A percentile compares a stretch with the other conserved stretches of the same genome.
These are phyloP conservation scores for Salix brachista DNA, from an alignment of 345 rosid species.

Conservation along the genomic window DNA sequence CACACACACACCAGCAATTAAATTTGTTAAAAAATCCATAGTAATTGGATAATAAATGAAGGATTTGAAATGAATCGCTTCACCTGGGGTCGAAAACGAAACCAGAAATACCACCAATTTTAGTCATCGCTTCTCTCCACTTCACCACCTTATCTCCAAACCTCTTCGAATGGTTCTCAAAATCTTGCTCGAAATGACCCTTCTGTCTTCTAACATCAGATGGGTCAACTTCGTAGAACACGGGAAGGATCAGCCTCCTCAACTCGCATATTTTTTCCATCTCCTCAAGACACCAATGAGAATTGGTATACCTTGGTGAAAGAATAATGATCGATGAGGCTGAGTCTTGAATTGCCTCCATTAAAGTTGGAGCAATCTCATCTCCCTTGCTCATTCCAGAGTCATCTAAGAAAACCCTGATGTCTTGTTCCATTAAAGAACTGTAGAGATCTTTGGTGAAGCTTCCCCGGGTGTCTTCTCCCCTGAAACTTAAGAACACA, in stretches of 20 bases:
- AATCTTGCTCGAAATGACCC: conserved; percentile 31
- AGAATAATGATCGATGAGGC: conserved; percentile 43
- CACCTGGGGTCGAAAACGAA: conserved; percentile 9
- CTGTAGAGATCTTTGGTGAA: conserved; percentile 29
- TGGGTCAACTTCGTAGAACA: conserved; percentile 46
- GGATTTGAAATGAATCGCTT: no score
- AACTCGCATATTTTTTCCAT: conserved; percentile 39
- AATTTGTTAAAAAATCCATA: no score
- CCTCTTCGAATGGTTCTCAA: conserved; percentile 19
- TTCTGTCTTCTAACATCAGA: conserved; percentile 43
- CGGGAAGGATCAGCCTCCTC: conserved; percentile 38
- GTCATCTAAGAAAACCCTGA: conserved; percentile 43
- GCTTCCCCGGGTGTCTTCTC: conserved; percentile 45
- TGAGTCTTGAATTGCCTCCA: conserved; percentile 48
- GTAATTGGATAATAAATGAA: no score
- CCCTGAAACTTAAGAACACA: conserved; percentile 56
- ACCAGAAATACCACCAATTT: conserved; percentile 41
- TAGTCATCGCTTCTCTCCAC: conserved; percentile 46
- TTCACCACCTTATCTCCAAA: conserved; percentile 12
- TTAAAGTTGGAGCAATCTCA: conserved; percentile 33
- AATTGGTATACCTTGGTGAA: conserved; percentile 35
- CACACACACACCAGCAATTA: no score
- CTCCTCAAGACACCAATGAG: conserved; percentile 51
- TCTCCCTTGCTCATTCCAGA: conserved; percentile 40
- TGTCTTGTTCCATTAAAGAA: conserved; percentile 12